These are phyloP conservation scores for Hypomontagnella monticulosa DNA, from an alignment of 495 filamentous ascomycete species.

Conservation along the genomic window DNA sequence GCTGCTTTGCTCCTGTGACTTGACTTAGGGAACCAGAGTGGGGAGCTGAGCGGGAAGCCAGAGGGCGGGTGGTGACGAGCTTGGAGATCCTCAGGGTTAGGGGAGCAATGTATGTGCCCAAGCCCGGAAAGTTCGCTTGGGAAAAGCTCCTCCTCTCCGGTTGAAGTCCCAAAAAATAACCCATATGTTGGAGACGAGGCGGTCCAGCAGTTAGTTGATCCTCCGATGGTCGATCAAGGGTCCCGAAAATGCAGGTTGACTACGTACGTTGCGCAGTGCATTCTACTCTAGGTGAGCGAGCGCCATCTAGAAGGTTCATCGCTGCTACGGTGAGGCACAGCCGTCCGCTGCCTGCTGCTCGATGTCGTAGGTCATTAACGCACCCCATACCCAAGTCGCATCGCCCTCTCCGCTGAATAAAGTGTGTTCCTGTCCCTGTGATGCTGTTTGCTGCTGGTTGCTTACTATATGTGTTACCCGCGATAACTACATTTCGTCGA, in stretches of 20 bases:
- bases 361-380: constrained; percentile 9
- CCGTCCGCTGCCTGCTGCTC: background rate
- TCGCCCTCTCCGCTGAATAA: background rate
- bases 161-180: constrained; percentile 7
- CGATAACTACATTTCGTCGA: constrained; percentile 4
- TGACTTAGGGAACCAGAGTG: constrained; percentile 4
- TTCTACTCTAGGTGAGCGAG: constrained; percentile 5
- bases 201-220: constrained; percentile 13
- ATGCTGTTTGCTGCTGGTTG: constrained; percentile 5
- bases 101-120: constrained; percentile 1
- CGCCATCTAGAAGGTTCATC: constrained; percentile 8
- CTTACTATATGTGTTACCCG: constrained; percentile 33
- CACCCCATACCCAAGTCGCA: constrained; percentile 9
- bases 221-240: constrained; percentile 36
- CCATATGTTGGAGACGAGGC: constrained; percentile 21
- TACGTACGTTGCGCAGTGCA: constrained; percentile 8
- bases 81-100: constrained; percentile 16
- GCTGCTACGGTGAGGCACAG: constrained; percentile 4
- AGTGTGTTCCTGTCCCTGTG: background rate
- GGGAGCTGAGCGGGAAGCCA: constrained; percentile 1
- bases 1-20: constrained; percentile 11
- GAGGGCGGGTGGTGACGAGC: constrained; percentile 9
- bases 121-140: too few relatives aligned
- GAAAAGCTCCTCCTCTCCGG: too few relatives aligned
- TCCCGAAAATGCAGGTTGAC: constrained; percentile 21